Base-by-base conservation (phyloP, 1,284 basidiomycete genomes). In the Phellopilus nigrolimitatus region DNA sequence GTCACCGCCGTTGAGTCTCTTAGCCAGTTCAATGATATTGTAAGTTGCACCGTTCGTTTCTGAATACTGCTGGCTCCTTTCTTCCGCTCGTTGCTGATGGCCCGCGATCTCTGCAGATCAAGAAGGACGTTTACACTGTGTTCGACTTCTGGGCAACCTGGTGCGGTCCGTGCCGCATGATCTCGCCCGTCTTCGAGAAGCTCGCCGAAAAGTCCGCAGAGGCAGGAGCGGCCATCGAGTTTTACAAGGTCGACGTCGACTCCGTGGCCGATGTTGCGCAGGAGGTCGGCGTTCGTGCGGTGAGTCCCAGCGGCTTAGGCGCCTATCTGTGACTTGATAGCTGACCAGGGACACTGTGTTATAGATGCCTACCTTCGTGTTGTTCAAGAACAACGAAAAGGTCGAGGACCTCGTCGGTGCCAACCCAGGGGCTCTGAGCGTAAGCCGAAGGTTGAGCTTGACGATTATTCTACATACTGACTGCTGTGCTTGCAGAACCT, bases 201-300 rank as follows among this genome's bases (percentile, higher is more conserved):
- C 66, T 91, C 51, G 74, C 82, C 7, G 34, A 50, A 0, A 59
- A 66, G 12, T 8, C 28, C 27, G 40, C 12, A 15, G 33, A 51
- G 19, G 64, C 75, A 59, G 70, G 63, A 61, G 58, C 76, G 47
- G 67, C 72, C 25, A 76, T 90, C 68, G 73, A 70, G 50, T 88
- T 85, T 69, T 89, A 83, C 78, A 93, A 93, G 72, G 85, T 94
- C 60, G 86, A 92, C 66, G 79, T 88, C 45, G 89, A 92, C 63
- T 76, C 69, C 39, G 75, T 74, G 47, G 57, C 63, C 9, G 70
- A 75, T 4, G 75, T 84, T 53, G 65, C 75, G 6, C 67, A 79
- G 62, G 85, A 86, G 66, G 79, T 85, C 52, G 80, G 79, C 47
- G 80, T 97, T 68, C 78, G 79, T 61, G 84, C 85, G 47, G 81